phyloP scores from a whole-genome alignment of 441 rosid species.

The Brassica hybrid region DNA sequence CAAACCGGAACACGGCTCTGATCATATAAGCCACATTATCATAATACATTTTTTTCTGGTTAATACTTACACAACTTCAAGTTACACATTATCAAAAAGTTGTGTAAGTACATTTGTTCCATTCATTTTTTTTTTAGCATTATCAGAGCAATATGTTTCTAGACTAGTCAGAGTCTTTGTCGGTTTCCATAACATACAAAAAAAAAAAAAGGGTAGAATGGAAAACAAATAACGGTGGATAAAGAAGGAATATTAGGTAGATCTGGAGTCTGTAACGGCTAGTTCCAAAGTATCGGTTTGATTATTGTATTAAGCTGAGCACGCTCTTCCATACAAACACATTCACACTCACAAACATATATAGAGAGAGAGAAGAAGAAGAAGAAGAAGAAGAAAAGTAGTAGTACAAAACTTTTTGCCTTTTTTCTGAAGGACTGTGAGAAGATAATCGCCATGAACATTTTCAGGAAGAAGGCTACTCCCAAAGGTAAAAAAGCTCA shows the following conservation, averaged over 20 bases:
- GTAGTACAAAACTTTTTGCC: slow-evolving; percentile 1
- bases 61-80: no score
- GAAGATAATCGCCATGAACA: slow-evolving; percentile 48
- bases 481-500: slow-evolving; percentile 68
- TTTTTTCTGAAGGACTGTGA: not conserved
- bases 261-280: not conserved
- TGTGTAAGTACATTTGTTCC: not conserved
- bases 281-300: not conserved
- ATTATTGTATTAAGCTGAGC: slow-evolving; percentile 22
- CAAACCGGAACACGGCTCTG: not conserved
- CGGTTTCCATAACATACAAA: not conserved
- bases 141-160: not conserved
- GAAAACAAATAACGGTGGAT: not conserved
- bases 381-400: not conserved
- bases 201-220: not conserved
- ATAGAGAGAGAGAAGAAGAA: slow-evolving; percentile 16
- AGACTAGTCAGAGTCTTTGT: not conserved
- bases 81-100: no score
- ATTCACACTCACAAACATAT: slow-evolving; percentile 1
- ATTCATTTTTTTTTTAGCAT: not conserved
- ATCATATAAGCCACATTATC: no score
- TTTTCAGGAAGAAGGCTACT: slow-evolving; percentile 82
- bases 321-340: slow-evolving; percentile 33
- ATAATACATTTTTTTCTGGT: no score
- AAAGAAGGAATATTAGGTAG: slow-evolving; percentile 1